Evolutionary conservation across 2,329 filamentous ascomycete species (phyloP).

Genomic region (Gaeumannomyces sp.): DNA sequence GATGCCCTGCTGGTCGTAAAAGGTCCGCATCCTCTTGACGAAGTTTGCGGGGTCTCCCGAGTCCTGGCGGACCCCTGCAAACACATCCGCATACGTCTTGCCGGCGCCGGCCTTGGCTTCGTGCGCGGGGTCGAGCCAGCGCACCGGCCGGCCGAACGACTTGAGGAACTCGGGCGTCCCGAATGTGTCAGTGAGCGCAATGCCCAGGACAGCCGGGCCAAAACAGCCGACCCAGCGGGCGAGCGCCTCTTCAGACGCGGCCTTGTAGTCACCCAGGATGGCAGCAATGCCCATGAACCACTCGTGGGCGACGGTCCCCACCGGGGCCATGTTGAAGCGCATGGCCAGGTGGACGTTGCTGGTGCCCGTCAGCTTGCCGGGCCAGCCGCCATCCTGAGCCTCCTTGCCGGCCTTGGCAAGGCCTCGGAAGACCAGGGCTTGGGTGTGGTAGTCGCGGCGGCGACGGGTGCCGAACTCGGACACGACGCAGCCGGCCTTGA

Average conservation of each 20-base stretch:
- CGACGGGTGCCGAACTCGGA: slow-evolving; percentile 92
- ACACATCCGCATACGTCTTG: slow-evolving; percentile 73
- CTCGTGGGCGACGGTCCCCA: slow-evolving; percentile 90
- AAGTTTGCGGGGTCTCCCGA: slow-evolving; percentile 81
- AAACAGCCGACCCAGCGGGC: slow-evolving; percentile 89
- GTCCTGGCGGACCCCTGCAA: slow-evolving; percentile 81
- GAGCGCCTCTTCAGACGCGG: slow-evolving; percentile 77
- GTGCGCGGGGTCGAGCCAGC: slow-evolving; percentile 29
- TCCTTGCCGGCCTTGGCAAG: slow-evolving; percentile 73
- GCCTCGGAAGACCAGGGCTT: slow-evolving; percentile 84
- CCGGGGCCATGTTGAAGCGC: slow-evolving; percentile 76
- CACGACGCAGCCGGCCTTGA: slow-evolving; percentile 79
- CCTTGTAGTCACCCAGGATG: slow-evolving; percentile 76
- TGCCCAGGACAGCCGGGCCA: slow-evolving; percentile 73
- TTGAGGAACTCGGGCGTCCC: slow-evolving; percentile 84
- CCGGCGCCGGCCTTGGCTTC: slow-evolving; percentile 27
- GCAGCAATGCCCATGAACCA: slow-evolving; percentile 99
- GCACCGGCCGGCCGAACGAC: slow-evolving; percentile 66
- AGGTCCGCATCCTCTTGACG: slow-evolving; percentile 69
- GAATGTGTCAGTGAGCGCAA: slow-evolving; percentile 94
- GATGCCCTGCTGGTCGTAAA: slow-evolving; percentile 72
- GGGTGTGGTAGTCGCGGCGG: slow-evolving; percentile 88
- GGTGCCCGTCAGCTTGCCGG: slow-evolving; percentile 75
- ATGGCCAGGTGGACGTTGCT: slow-evolving; percentile 97
- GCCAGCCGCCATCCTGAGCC: slow-evolving; percentile 51